A percentile compares a stretch with the other conserved stretches of the same genome.
phyloP scores from a whole-genome alignment of 1,284 basidiomycete species.

The Wallemia hederae region DNA sequence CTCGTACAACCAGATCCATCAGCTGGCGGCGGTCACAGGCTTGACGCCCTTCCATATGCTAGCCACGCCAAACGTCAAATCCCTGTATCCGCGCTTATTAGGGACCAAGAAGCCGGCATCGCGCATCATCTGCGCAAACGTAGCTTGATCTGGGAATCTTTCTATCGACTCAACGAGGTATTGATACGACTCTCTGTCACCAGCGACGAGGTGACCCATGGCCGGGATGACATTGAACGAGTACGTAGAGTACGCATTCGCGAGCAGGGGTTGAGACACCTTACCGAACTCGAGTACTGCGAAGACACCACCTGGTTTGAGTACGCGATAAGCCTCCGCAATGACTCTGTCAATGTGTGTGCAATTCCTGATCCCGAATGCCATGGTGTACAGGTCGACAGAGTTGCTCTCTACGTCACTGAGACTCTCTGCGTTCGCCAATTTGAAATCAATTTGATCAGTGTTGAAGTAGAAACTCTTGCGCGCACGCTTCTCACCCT shows the following conservation, averaged over 20 bases:
- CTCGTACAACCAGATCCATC: no score
- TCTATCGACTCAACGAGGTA: slow-evolving; percentile 96
- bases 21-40: no score
- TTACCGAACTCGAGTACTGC: slow-evolving; percentile 91
- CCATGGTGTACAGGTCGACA: slow-evolving; percentile 92
- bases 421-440: slow-evolving; percentile 73
- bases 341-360: slow-evolving; percentile 74
- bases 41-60: slow-evolving; percentile 64
- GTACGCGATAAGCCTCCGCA: slow-evolving; percentile 65
- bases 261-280: slow-evolving; percentile 62
- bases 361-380: slow-evolving; percentile 94
- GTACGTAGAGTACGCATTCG: slow-evolving; percentile 59
- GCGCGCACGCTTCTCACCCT: slow-evolving; percentile 68
- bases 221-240: slow-evolving; percentile 90
- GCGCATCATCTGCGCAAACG: slow-evolving; percentile 69
- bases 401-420: slow-evolving; percentile 34
- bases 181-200: slow-evolving; percentile 82
- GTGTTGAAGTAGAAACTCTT: slow-evolving; percentile 91
- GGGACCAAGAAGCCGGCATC: slow-evolving; percentile 46
- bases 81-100: slow-evolving; percentile 49
- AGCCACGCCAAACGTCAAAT: slow-evolving; percentile 61
- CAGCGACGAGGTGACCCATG: slow-evolving; percentile 78
- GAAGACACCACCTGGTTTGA: slow-evolving; percentile 88
- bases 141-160: slow-evolving; percentile 62
- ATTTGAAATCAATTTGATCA: slow-evolving; percentile 79